Conservation (phyloP, 345 rosid genomes). For the Sonneratia alba region DNA sequence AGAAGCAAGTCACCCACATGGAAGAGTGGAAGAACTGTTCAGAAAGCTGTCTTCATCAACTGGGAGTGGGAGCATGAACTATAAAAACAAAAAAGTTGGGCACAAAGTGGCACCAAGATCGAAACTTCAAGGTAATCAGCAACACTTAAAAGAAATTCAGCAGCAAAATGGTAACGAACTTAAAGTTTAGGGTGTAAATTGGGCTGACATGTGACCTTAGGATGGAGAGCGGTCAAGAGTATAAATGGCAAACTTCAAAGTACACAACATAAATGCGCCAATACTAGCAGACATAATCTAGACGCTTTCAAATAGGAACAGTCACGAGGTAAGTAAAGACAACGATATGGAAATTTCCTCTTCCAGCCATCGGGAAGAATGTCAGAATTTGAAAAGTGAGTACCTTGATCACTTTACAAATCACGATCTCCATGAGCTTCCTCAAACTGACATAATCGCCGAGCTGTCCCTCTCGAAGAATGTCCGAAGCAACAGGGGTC, state of each 20-base stretch:
- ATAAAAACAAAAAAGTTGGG: neutral
- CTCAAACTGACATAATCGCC: conserved; percentile 82
- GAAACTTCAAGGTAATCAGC: neutral
- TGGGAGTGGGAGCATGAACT: too few relatives aligned
- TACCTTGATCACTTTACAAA: conserved; percentile 93
- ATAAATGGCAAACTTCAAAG: neutral
- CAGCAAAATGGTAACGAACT: too few relatives aligned
- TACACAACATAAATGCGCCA: neutral
- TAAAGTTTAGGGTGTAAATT: neutral
- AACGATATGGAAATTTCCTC: neutral
- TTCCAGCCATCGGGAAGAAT: neutral
- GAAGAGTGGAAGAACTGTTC: neutral
- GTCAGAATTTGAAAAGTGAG: neutral
- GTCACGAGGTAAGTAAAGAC: neutral
- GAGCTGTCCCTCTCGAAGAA: conserved; percentile 86
- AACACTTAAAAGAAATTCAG: neutral
- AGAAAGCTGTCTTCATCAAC: neutral
- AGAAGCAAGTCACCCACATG: neutral
- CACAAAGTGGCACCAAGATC: neutral
- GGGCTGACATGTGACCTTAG: neutral
- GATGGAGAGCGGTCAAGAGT: neutral
- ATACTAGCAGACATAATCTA: neutral
- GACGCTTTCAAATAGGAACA: neutral
- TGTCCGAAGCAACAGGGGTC: conserved; percentile 89
- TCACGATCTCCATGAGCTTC: conserved; percentile 78